These are phyloP conservation scores for Quillaja saponaria DNA, from an alignment of 306 rosid species.

Conservation along the genomic window DNA sequence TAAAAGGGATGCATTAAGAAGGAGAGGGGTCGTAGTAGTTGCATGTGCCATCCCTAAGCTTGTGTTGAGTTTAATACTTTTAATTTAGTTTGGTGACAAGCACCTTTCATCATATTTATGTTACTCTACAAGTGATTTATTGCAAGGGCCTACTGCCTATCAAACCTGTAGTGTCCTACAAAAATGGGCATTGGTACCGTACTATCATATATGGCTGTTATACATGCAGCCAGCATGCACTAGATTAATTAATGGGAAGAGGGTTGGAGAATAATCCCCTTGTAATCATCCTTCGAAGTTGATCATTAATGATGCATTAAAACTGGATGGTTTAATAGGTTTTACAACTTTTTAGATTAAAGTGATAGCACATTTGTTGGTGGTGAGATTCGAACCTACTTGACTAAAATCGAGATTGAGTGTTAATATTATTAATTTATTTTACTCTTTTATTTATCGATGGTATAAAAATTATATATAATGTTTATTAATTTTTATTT, in stretches of 20 bases:
- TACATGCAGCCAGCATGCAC: not conserved
- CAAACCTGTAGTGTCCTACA: not conserved
- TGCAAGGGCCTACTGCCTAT: not conserved
- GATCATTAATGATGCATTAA: too few relatives aligned
- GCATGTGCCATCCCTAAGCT: conserved; percentile 5
- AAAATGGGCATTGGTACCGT: conserved; percentile 15
- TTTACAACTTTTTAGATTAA: too few relatives aligned
- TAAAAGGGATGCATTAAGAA: conserved; percentile 32
- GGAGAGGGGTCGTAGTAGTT: conserved; percentile 17
- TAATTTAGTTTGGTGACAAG: conserved; percentile 37
- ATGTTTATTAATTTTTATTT: too few relatives aligned
- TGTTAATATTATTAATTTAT: too few relatives aligned
- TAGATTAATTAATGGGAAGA: not conserved
- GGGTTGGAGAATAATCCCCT: too few relatives aligned
- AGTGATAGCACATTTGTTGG: too few relatives aligned
- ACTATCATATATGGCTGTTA: not conserved
- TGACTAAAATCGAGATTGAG: too few relatives aligned
- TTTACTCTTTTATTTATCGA: too few relatives aligned
- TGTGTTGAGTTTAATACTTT: conserved; percentile 16
- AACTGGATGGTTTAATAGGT: too few relatives aligned
- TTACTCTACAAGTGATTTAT: not conserved
- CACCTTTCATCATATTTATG: conserved; percentile 37
- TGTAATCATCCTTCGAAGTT: too few relatives aligned
- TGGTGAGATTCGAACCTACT: too few relatives aligned
- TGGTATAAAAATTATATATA: too few relatives aligned